Conservation (phyloP, 2,329 filamentous ascomycete genomes). For the Capronia coronata region DNA sequence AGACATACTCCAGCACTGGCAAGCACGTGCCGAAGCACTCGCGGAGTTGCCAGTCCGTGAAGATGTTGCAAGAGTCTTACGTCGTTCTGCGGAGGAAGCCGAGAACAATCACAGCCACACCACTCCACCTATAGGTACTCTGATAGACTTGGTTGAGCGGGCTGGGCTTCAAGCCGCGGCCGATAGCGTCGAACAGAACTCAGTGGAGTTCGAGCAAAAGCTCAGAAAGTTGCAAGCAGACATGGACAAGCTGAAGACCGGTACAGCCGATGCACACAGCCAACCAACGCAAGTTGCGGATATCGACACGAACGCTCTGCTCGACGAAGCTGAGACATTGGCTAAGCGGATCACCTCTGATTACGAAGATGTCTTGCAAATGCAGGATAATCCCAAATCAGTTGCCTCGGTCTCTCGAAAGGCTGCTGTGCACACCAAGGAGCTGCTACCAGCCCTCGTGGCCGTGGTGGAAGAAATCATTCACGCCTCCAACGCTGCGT, state of each 20-base stretch:
- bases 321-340: constrained; percentile 70
- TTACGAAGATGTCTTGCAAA: constrained; percentile 67
- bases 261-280: constrained; percentile 13
- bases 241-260: constrained; percentile 21
- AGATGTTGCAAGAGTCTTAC: constrained; percentile 37
- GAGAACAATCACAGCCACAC: constrained; percentile 4
- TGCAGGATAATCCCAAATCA: constrained; percentile 60
- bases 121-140: constrained; percentile 19
- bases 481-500: constrained; percentile 51
- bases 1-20: constrained; percentile 41
- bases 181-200: constrained; percentile 18
- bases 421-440: constrained; percentile 57
- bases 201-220: constrained; percentile 20
- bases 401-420: constrained; percentile 58
- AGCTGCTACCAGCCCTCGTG: constrained; percentile 55
- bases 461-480: constrained; percentile 54
- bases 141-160: constrained; percentile 22
- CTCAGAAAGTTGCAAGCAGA: constrained; percentile 12
- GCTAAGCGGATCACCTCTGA: constrained; percentile 82
- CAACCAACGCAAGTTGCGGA: constrained; percentile 20
- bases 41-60: constrained; percentile 40
- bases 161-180: constrained; percentile 17
- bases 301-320: constrained; percentile 21
- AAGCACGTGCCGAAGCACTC: constrained; percentile 34
- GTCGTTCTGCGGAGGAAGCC: constrained; percentile 20